Conservation (phyloP, 345 rosid species). For the Melastoma malabathricum region DNA sequence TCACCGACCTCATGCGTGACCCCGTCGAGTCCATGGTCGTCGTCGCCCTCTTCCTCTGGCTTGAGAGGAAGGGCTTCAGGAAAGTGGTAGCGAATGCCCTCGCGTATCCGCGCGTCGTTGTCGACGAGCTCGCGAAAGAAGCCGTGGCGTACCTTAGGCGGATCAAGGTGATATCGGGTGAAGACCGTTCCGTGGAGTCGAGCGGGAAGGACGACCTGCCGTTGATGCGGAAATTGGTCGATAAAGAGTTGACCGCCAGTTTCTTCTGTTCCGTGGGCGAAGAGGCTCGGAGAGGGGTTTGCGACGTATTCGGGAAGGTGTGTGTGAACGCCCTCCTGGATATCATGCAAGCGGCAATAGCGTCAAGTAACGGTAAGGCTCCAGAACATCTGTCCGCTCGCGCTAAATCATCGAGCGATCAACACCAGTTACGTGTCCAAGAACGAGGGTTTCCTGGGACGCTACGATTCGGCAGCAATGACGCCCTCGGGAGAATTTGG, state of each 20-base stretch:
- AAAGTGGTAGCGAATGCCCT: slow-evolving; percentile 17
- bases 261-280: too few species aligned
- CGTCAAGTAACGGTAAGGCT: too few species aligned
- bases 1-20: slow-evolving; percentile 24
- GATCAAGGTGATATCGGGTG: slow-evolving; percentile 7
- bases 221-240: not conserved
- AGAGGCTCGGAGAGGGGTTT: too few species aligned
- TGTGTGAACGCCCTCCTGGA: too few species aligned
- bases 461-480: not conserved
- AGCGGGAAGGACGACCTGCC: slow-evolving; percentile 7
- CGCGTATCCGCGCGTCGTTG: slow-evolving; percentile 17
- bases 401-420: too few species aligned
- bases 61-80: slow-evolving; percentile 24
- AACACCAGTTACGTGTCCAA: too few species aligned
- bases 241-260: not conserved
- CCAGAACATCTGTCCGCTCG: too few species aligned
- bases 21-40: slow-evolving; percentile 29
- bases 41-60: slow-evolving; percentile 40
- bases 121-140: slow-evolving; percentile 34
- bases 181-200: slow-evolving; percentile 10
- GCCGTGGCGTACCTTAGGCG: slow-evolving; percentile 23
- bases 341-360: too few species aligned
- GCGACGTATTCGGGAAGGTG: too few species aligned
- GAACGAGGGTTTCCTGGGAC: not conserved
- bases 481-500: not conserved